Evolutionary conservation across 2,329 filamentous ascomycete species (phyloP), one percentile per base, ranked within the genome.

Genomic region (Phaeosphaeriaceae sp.): DNA sequence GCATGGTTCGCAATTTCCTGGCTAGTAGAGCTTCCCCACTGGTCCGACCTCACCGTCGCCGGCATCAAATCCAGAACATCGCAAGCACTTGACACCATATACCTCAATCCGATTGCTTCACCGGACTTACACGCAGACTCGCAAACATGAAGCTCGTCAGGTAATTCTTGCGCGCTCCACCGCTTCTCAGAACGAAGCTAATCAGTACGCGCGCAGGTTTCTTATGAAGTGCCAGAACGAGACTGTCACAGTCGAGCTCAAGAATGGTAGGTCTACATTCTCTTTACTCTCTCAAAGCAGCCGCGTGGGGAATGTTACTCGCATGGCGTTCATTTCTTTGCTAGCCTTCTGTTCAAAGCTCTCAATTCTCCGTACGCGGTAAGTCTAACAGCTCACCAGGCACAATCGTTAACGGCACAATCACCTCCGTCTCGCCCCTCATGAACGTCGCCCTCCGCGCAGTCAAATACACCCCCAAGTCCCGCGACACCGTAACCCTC

Each of bases 201-300:
- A 74, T 57, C 49, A 49, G 44, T 60, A 57, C 50, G 50, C 49
- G 53, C 49, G 53, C 62, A 98, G 95, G 79, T 99, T 99, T 81
- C 85, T 99, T 72, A 98, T 98, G 94, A 99, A 99, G 86, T 98
- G 94, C 81, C 89, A 92, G 81, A 98, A 97, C 81, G 95, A 99
- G 84, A 97, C 95, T 74, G 95, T 98, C 74, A 98, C 94, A 47
- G 92, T 99, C 80, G 95, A 99, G 82, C 86, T 99, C 70, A 99
- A 99, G 82, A 98, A 98, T 87, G 95, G 94, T 95, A 84, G 48
- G 79, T 70, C 47, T 11, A 46, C 7, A 23, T 10, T 30, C 22
- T 30, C 46, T 28, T 46, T 58, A 26, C 40, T 43, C 48, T 28
- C 26, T 40, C 17, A n/a, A 40, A 15, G 5, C 13, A 17, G 13